A percentile compares a stretch with the other conserved stretches of the same genome.
phyloP scores from a whole-genome alignment of 2,329 filamentous ascomycete genomes.

The Colletotrichum gigasporum region DNA sequence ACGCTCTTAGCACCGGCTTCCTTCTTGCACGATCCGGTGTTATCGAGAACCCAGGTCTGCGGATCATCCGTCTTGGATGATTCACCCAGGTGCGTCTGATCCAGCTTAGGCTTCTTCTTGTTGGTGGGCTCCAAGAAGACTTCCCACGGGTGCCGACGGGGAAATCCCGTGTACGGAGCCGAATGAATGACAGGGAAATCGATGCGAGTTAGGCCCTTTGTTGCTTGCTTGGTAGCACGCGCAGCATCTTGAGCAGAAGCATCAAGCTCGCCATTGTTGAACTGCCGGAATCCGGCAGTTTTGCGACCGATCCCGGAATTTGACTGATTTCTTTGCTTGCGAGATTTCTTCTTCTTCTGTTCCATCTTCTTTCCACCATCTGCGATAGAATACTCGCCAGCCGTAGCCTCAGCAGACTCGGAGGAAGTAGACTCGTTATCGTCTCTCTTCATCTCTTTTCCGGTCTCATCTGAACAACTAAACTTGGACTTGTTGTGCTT shows the following conservation, averaged over 20 bases:
- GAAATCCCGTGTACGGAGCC: no score
- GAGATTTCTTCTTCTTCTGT: background rate
- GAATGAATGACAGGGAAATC: background rate
- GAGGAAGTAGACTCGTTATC: no score
- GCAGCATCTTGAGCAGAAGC: background rate
- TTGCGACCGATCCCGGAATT: no score
- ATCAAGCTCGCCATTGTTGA: background rate
- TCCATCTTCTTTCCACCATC: background rate
- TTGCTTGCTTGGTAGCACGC: background rate
- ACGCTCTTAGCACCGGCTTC: background rate
- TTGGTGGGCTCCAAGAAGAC: no score
- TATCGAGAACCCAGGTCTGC: conserved; percentile 7
- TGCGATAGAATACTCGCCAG: no score
- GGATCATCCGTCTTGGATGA: background rate
- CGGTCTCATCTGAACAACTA: no score
- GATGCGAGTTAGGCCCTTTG: conserved; percentile 6
- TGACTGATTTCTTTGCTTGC: background rate
- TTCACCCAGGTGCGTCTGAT: no score
- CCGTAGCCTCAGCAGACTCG: no score
- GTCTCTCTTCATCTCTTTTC: no score
- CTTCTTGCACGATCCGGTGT: conserved; percentile 4
- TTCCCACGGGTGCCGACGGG: no score
- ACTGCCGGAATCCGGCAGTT: no score
- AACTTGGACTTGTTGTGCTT: background rate
- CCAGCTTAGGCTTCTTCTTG: background rate